Evolutionary conservation across 2,329 filamentous ascomycete genomes (phyloP).

Genomic region (Stagonosporopsis vannaccii): DNA sequence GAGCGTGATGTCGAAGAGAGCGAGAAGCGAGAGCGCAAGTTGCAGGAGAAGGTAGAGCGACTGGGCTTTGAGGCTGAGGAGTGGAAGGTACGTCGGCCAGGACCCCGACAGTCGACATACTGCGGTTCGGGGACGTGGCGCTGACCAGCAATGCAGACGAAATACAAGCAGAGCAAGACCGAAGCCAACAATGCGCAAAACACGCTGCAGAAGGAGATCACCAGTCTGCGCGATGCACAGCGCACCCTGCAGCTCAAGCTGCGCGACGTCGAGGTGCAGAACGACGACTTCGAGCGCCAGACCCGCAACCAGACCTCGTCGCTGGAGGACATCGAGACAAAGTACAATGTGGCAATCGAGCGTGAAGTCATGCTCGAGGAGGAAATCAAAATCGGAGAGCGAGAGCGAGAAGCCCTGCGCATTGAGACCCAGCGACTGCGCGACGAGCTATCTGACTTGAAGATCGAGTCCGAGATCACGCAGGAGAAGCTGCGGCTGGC

Average conservation of each 20-base stretch:
- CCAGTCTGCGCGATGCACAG: slow-evolving; percentile 83
- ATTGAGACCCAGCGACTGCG: slow-evolving; percentile 90
- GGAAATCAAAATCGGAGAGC: slow-evolving; percentile 88
- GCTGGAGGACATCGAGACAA: slow-evolving; percentile 94
- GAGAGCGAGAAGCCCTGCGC: slow-evolving; percentile 85
- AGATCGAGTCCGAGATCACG: slow-evolving; percentile 92
- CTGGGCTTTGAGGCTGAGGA: slow-evolving; percentile 92
- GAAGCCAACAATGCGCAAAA: slow-evolving; percentile 88
- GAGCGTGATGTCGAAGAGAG: slow-evolving; percentile 96
- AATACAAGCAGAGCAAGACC: slow-evolving; percentile 92
- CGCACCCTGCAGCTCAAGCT: slow-evolving; percentile 82
- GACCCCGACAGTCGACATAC: not conserved
- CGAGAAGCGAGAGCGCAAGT: slow-evolving; percentile 85
- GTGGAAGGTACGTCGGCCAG: slow-evolving; percentile 79
- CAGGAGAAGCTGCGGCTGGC: slow-evolving; percentile 89
- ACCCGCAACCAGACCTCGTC: slow-evolving; percentile 95
- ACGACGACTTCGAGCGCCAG: slow-evolving; percentile 97
- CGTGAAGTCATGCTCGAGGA: slow-evolving; percentile 92
- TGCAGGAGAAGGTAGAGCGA: slow-evolving; percentile 87
- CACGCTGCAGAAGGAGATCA: slow-evolving; percentile 93
- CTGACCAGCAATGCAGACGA: slow-evolving; percentile 65
- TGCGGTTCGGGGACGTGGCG: not conserved
- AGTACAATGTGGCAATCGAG: slow-evolving; percentile 95
- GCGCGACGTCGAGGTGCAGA: slow-evolving; percentile 95
- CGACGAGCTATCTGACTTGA: slow-evolving; percentile 90